Evolutionary conservation across 176 grass and related monocot species (phyloP), one percentile per base, ranked within the genome.

Genomic region (Oryza brachyantha): DNA sequence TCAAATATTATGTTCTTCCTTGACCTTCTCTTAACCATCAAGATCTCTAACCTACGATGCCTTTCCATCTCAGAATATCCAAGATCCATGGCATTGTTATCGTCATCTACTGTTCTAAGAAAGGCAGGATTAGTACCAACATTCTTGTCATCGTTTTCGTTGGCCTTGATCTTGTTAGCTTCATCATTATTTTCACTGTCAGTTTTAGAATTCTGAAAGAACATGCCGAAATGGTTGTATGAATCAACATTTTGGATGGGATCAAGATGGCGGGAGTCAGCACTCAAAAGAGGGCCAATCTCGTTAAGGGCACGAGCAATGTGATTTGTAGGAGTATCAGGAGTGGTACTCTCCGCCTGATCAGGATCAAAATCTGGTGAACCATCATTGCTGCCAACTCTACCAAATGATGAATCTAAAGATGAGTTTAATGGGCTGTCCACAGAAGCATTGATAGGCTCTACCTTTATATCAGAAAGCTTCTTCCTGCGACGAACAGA

Each of bases 51-150:
- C 14, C 94, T 74, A 13, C 83, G 89, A 77, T 84, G 66, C 69
- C 94, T 88, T 64, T 97, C 94, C 21, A 80, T 68, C 74, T 94
- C 94, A 35, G 91, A 92, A 73, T 91, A 90, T 19, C 94, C 94
- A 35, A 94, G 94, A 77, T 94, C 91, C 89, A 97, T 94, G 36
- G 76, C 64, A 79, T 92, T 92, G 72, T 86, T 94, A 54, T 92
- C 79, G 69, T 92, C 83, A 42, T 94, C 87, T 31, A 61, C 83
- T 61, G 94, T 97, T 71, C 94, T 89, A 52, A 57, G 52, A 80
- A 97, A 66, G 26, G 58, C 75, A 79, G 69, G 63, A 27, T 93
- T 58, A 17, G 57, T 61, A 13, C 21, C 39, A 37, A 59, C 61
- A 78, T 84, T 82, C 41, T 84, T 77, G n/a, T 89, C 68, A 34